These are phyloP conservation scores for Bolboschoenoplectus hybrid DNA, from an alignment of 202 grass and related monocot species.

Conservation along the genomic window DNA sequence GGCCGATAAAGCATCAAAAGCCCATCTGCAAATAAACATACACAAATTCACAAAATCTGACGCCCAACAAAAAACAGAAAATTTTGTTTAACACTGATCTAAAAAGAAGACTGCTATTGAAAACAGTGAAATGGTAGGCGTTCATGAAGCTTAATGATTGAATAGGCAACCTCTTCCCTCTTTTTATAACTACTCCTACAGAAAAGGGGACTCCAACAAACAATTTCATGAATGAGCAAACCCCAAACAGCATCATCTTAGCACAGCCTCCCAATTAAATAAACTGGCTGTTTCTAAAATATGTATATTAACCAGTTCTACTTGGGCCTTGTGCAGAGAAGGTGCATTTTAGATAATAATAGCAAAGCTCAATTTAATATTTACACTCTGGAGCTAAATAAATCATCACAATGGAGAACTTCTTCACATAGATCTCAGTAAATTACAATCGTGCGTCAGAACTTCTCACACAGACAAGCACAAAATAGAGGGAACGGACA, in stretches of 20 bases:
- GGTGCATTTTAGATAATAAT: not conserved
- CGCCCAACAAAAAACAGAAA: not conserved
- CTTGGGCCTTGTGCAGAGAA: not conserved
- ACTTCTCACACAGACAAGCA: not conserved
- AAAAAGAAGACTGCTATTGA: not conserved
- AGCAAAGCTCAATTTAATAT: not conserved
- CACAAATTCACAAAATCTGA: not conserved
- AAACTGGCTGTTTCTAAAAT: not conserved
- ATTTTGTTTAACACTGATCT: not conserved
- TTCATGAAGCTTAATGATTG: not conserved
- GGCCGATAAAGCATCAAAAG: not conserved
- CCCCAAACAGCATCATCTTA: not conserved
- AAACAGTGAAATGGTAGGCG: not conserved
- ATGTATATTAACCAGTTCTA: not conserved
- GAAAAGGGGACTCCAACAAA: not conserved
- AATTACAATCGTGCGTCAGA: not conserved
- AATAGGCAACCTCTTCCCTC: not conserved
- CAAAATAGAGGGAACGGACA: not conserved
- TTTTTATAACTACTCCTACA: not conserved
- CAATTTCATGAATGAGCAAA: not conserved
- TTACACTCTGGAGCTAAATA: slow-evolving; percentile 11
- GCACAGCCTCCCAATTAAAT: not conserved
- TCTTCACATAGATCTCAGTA: slow-evolving; percentile 10
- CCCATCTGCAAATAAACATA: not conserved
- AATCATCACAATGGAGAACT: not conserved